A percentile compares a stretch with the other conserved stretches of the same genome.
Conservation (phyloP, 2,329 filamentous ascomycete species). For the Colletotrichum sp. region DNA sequence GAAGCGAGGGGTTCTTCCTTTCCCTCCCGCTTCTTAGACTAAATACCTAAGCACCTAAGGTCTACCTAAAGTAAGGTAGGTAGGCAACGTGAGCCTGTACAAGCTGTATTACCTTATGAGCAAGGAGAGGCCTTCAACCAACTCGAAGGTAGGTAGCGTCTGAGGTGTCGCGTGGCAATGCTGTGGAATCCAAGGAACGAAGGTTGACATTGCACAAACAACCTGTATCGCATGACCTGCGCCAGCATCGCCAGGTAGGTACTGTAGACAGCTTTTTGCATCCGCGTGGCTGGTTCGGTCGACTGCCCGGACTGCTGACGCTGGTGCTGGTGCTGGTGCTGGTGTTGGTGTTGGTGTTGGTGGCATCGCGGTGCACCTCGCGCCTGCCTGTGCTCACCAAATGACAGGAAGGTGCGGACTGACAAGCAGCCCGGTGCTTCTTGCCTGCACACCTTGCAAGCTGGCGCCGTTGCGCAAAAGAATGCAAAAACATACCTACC, state of each 20-base stretch:
- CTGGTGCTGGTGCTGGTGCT: background rate
- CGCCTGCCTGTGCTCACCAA: background rate
- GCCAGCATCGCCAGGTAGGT: background rate
- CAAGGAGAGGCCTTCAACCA: background rate
- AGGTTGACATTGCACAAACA: background rate
- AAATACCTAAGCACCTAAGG: no score
- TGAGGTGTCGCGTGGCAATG: background rate
- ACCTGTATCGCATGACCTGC: background rate
- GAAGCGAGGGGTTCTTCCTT: background rate
- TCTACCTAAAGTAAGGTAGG: background rate
- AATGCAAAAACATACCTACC: background rate
- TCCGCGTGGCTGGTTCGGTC: background rate
- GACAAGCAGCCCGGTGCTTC: background rate
- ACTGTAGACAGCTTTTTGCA: background rate
- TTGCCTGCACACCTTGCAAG: background rate
- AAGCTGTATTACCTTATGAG: background rate
- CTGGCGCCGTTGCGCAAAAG: background rate
- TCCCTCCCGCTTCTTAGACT: background rate
- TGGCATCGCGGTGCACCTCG: background rate
- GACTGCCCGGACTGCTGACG: background rate
- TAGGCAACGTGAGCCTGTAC: background rate
- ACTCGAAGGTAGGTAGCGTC: background rate
- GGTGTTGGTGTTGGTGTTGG: background rate
- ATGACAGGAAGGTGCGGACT: background rate
- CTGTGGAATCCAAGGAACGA: background rate